Evolutionary conservation across 495 filamentous ascomycete genomes (phyloP), one percentile per base, ranked within the genome.

Genomic region (Trichoderma gamsii): DNA sequence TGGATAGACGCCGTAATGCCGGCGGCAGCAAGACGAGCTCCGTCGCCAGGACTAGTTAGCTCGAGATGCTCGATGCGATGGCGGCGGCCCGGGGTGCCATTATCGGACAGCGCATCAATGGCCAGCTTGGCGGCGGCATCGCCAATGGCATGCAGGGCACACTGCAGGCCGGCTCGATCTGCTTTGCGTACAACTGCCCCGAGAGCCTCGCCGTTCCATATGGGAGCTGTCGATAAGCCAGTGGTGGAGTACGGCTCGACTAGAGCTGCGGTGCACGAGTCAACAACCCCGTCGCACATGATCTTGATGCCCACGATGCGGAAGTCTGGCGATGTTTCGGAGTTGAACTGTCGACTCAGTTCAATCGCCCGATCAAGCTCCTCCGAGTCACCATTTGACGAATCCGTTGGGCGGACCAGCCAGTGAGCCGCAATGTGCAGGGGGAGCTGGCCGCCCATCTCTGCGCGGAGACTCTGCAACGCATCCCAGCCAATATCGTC

Each of bases 271-370:
- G 88, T 90, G 73, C 87, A 90, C 0, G 83, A 86, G 69, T 90
- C 88, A 63, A 90, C 79, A 12, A 89, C 84, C 2, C 88, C 88
- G 68, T 90, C 88, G 68, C 86, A 87, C 61, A 90, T 89, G 25
- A 90, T 76, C 70, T 90, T 90, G 71, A 89, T 84, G 21, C 88
- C 88, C 2, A 84, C 81, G 23, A 90, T 77, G 51, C 84, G 78
- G 59, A 87, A 85, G 63, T 85, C 81, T 0, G 84, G 86, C 15
- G 76, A 80, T 0, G 80, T 84, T 0, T 69, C 15, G 3, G 76
- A 74, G 65, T 84, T 85, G 72, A 79, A 85, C 66, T 81, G 64
- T 12, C 68, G 63, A 21, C 79, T 77, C 1, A 89, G 73, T 68
- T 84, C 85, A 56, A 87, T 85, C 0, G 88, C 88, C 11, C 83